Evolutionary conservation across 441 rosid genomes (phyloP).

Genomic region (Mallotus japonicus): DNA sequence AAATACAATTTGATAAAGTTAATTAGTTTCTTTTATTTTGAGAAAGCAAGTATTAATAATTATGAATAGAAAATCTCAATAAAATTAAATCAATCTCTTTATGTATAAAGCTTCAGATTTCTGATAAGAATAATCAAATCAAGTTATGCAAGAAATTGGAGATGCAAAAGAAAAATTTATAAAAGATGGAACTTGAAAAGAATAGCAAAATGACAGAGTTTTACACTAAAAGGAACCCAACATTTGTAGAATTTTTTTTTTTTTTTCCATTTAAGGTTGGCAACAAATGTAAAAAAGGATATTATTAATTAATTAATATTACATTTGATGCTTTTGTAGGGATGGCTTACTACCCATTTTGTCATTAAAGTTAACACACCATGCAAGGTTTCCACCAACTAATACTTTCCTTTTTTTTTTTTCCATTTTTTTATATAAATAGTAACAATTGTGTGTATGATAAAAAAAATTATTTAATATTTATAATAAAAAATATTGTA

Average conservation of each 20-base stretch:
- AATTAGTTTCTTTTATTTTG: not conserved
- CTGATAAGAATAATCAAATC: not conserved
- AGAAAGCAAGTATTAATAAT: not conserved
- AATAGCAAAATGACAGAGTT: slow-evolving; percentile 10
- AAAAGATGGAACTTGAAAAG: not conserved
- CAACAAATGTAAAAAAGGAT: not conserved
- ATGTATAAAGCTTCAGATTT: not conserved
- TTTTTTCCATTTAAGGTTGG: not conserved
- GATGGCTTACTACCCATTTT: not conserved
- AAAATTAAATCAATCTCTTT: not conserved
- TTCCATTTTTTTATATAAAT: too few relatives aligned
- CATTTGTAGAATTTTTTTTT: not conserved
- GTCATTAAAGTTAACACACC: not conserved
- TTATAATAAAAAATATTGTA: too few relatives aligned
- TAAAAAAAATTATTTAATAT: too few relatives aligned
- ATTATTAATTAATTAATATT: too few relatives aligned
- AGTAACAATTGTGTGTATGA: too few relatives aligned
- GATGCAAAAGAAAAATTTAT: not conserved
- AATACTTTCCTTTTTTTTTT: not conserved
- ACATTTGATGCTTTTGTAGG: slow-evolving; percentile 2
- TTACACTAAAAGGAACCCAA: slow-evolving; percentile 13
- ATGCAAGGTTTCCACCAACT: not conserved
- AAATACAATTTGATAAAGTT: not conserved
- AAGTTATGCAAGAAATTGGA: not conserved
- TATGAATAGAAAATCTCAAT: not conserved